Base-by-base conservation (phyloP, 2,329 filamentous ascomycete species). In the Fusarium fujikuroi region DNA sequence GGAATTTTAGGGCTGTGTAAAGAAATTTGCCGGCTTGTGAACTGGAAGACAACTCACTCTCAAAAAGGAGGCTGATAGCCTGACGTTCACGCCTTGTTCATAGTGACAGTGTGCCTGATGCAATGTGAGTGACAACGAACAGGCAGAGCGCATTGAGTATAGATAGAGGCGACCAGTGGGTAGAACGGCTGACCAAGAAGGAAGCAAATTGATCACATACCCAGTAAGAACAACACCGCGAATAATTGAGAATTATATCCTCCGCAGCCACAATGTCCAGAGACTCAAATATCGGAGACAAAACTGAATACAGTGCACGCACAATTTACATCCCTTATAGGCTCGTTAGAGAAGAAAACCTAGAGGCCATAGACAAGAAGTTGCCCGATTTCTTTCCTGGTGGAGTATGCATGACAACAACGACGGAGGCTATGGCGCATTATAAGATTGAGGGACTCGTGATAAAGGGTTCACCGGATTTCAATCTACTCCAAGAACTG, bases 1-100 rank as follows among this genome's bases (percentile, higher is more conserved):
- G 21, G 6, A 2, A 15, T 5, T 9, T 9, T 0, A 5, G 7
- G 8, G 19, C 8, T 19, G 8, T 9, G 10, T 11, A 18, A 19
- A 23, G 8, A 18, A 9, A 30, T 5, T 14, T 23, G 2, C 23
- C 7, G 16, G 9, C 11, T 18, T 2, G 6, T 14, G 30, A 23
- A 19, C n/a, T 34, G 2, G 11, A 15, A 34, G 3, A 23, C 8
- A 2, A 34, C 18, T 4, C 2, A 50, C 16, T 23, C 3, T 19
- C 8, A 7, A 19, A 9, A 23, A 49, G n/a, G 47, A 34, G 11
- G 11, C 16, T 23, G 10, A 18, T 14, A 34, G 21, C 11, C 16
- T 19, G 11, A 14, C 16, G 16, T 14, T 34, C 21, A 23, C 8
- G 3, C 15, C 3, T 12, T 7, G n/a, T 2, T 32, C 16, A 18